These are phyloP conservation scores for Poronia punctata DNA, from an alignment of 495 filamentous ascomycete species.

Conservation along the genomic window DNA sequence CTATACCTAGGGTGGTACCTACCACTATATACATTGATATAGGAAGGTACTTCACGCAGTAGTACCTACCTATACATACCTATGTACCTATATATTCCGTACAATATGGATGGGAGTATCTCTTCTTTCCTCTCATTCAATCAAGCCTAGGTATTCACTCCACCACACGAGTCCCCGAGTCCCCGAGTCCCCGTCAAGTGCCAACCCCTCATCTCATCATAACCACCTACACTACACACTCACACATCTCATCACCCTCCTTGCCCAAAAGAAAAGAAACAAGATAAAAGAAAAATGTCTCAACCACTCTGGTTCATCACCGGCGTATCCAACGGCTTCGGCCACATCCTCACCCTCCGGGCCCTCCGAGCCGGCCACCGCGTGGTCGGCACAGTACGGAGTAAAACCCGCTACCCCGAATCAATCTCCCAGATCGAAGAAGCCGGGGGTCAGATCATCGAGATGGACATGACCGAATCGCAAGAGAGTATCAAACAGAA, in stretches of 20 bases:
- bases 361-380: constrained; percentile 37
- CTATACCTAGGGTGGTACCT: no score
- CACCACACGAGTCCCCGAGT: no score
- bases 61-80: no score
- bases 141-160: no score
- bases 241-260: background rate
- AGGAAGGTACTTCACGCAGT: no score
- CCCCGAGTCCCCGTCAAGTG: no score
- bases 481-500: constrained; percentile 28
- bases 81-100: no score
- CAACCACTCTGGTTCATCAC: constrained; percentile 41
- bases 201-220: no score
- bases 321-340: constrained; percentile 48
- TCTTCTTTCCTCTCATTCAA: no score
- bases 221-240: background rate
- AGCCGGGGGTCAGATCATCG: constrained; percentile 22
- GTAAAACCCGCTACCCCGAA: constrained; percentile 14
- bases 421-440: constrained; percentile 16
- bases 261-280: no score
- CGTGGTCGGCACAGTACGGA: constrained; percentile 42
- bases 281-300: constrained; percentile 12
- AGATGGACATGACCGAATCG: constrained; percentile 35
- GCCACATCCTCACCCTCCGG: constrained; percentile 32
- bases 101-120: no score
- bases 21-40: no score